Percentiles rank a stretch among this genome's conserved stretches.
Conservation (phyloP, 2,329 filamentous ascomycete species). For the Rhynchosporium graminicola region DNA sequence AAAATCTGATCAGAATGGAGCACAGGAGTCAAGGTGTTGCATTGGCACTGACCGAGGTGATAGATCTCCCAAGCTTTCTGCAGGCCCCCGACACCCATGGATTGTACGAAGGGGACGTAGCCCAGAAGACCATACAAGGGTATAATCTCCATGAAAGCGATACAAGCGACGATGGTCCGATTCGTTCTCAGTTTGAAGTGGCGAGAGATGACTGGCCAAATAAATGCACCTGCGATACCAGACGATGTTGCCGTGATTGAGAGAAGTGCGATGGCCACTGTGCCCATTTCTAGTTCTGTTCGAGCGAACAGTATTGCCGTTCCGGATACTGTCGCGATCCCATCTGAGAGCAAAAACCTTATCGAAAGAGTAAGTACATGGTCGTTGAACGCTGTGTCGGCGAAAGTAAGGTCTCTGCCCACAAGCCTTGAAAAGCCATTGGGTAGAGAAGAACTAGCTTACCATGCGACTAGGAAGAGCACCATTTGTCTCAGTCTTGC, state of each 20-base stretch:
- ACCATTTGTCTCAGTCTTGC: slow-evolving; percentile 70
- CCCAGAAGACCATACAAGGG: slow-evolving; percentile 88
- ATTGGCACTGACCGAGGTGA: slow-evolving; percentile 62
- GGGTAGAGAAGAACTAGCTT: slow-evolving; percentile 85
- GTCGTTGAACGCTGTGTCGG: background rate
- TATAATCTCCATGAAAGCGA: slow-evolving; percentile 86
- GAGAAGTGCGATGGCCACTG: slow-evolving; percentile 85
- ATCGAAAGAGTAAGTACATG: slow-evolving; percentile 44
- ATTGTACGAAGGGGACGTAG: slow-evolving; percentile 76
- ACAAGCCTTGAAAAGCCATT: no score
- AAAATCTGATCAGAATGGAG: background rate
- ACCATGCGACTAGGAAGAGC: slow-evolving; percentile 73
- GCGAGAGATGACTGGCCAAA: slow-evolving; percentile 79
- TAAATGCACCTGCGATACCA: slow-evolving; percentile 84
- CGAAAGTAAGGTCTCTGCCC: no score
- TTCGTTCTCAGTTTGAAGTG: slow-evolving; percentile 70
- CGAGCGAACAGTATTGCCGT: slow-evolving; percentile 96
- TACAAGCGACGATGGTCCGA: slow-evolving; percentile 87
- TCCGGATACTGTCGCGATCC: slow-evolving; percentile 88
- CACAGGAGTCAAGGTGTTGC: background rate
- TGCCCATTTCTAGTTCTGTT: slow-evolving; percentile 85
- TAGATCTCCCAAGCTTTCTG: slow-evolving; percentile 98
- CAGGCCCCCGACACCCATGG: slow-evolving; percentile 75
- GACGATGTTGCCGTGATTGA: slow-evolving; percentile 86
- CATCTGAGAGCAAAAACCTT: slow-evolving; percentile 89